Base-by-base conservation (phyloP, 371 early-diverging fungal genomes). In the Mucor saturninus region DNA sequence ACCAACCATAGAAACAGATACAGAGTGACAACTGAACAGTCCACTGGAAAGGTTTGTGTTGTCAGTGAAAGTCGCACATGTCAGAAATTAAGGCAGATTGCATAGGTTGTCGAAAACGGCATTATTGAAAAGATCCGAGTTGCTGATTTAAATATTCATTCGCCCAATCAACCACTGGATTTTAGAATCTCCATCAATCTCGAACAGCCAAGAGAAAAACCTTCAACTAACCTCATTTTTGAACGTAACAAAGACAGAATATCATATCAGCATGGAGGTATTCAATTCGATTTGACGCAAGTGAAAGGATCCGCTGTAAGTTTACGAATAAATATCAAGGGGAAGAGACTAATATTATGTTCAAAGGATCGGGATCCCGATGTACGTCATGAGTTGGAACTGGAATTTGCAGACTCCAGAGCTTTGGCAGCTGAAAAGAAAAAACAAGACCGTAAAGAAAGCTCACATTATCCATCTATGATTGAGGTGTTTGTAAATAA, bases 221-320 rank as follows among this genome's bases (percentile, higher is more conserved):
- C 89, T 13, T 68, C 56, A 2, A 61, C 71, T 9, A 53, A 53
- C 6, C 77, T 75, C 7, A 63, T 70, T 5, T 78, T 67, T 65
- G 89, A 88, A 64, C 85, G 93, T 5, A 79, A 86, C 59, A 92
- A 92, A 67, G 90, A 92, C 62, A 76, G 93, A 31, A 64, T 92
- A 52, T 87, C 89, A 3, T 92, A 92, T 55, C 75, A 80, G 39
- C 91, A 90, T 69, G 86, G 87, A 31, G 77, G 87, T n/a, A 84
- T 89, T 61, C 85, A 84, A 46, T 85, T 92, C 62, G 93, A 92
- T 65, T 70, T 92, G 31, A 92, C 93, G 0, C 89, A 91, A 68
- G 93, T 91, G 48, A 84, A 85, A 56, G 75, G 74, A 7, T 59
- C 56, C 26, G 56, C 65, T 43, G 75, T 69, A 65, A 65, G 62